Evolutionary conservation across 2,329 filamentous ascomycete genomes (phyloP), one percentile per base, ranked within the genome.

Genomic region (Myriosclerotinia curreyana): DNA sequence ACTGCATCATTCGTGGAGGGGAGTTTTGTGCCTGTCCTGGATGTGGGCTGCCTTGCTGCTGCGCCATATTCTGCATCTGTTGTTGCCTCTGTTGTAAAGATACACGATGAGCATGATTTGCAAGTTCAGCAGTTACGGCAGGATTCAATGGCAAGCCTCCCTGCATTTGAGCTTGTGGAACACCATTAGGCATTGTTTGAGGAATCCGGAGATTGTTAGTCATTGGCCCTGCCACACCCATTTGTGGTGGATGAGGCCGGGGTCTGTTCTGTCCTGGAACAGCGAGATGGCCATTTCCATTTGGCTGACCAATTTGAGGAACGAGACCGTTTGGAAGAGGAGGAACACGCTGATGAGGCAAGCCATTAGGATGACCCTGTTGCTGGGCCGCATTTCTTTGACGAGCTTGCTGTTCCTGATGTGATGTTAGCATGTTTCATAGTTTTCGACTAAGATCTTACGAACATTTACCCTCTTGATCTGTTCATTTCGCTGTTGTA

Each of bases 121-220:
- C 80, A 54, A 87, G 75, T 62, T 80, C 81, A 34, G 83, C 77
- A 66, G 86, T 83, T 3, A 83, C 73, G 51, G 77, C 77, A 9
- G 78, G 76, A 58, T 77, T 79, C 7, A 82, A 76, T 2, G 85
- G 82, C 78, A 91, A 82, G 62, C 88, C 83, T 61, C 65, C 66
- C 70, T 89, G 87, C 78, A 91, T 82, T 68, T 89, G 89, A 31
- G 88, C 86, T 73, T 90, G 88, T 46, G 87, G 85, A 31, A 90
- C 81, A 53, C 83, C 83, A 65, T 85, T 52, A 15, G 62, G 31
- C 22, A 84, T 82, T 72, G 85, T 81, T 3, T 79, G 84, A 52
- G 73, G 70, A 52, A 71, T 68, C 20, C 69, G 72, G 2, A 73
- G 67, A 42, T 65, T 66, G 50, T 72, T 74, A 11, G 69, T 69